Percentiles rank a stretch among this genome's conserved stretches.
phyloP scores from a whole-genome alignment of 768 basidiomycete species.

The Suillus discolor region DNA sequence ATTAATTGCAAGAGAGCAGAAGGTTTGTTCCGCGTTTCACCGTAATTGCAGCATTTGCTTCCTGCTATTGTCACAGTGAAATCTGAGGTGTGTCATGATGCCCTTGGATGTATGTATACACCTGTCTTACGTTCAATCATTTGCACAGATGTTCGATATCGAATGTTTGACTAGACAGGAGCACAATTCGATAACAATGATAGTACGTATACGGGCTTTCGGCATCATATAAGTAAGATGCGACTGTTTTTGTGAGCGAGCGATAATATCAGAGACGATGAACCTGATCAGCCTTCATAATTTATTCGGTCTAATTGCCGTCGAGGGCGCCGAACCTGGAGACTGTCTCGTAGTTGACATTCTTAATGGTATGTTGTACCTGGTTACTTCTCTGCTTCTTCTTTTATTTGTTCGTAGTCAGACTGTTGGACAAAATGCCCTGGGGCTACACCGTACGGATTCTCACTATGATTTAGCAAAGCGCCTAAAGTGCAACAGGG shows the following conservation, averaged over 20 bases:
- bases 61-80: constrained; percentile 63
- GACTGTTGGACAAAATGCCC: constrained; percentile 72
- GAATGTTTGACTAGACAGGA: constrained; percentile 80
- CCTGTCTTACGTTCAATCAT: neutral
- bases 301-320: constrained; percentile 71
- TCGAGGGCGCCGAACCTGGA: constrained; percentile 77
- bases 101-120: neutral
- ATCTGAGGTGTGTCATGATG: constrained; percentile 46
- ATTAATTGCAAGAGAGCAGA: constrained; percentile 47
- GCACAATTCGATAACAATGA: constrained; percentile 80
- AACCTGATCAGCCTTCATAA: constrained; percentile 71
- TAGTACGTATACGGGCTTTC: constrained; percentile 38
- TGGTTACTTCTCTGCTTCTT: neutral
- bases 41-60: constrained; percentile 20
- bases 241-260: constrained; percentile 40
- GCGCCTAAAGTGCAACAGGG: constrained; percentile 42
- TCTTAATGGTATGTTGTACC: constrained; percentile 52
- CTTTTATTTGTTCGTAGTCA: constrained; percentile 39
- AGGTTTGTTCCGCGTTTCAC: constrained; percentile 39
- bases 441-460: constrained; percentile 73
- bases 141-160: constrained; percentile 65
- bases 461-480: neutral
- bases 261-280: constrained; percentile 66
- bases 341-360: constrained; percentile 82
- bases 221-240: neutral